Percentiles rank a stretch among this genome's conserved stretches.
Evolutionary conservation across 305 asterid species (phyloP).

Genomic region (Nicotiana rustica): DNA sequence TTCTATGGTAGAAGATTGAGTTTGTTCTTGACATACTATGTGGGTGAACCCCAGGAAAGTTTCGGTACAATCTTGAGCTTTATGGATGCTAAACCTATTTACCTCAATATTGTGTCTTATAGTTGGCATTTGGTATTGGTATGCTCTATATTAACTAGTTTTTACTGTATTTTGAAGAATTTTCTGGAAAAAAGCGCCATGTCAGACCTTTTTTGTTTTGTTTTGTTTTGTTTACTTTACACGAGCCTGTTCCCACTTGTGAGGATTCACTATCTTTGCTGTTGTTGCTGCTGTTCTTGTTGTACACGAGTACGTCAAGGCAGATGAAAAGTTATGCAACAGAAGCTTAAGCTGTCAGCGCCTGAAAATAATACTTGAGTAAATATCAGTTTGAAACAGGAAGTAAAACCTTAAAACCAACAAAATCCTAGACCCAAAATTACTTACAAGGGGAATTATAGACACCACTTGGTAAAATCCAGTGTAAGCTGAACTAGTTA

Average conservation of each 20-base stretch:
- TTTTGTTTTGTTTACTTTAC: background rate
- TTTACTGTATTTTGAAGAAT: background rate
- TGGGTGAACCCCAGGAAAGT: background rate
- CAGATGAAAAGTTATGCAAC: background rate
- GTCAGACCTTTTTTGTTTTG: background rate
- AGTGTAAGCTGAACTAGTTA: background rate
- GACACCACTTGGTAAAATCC: background rate
- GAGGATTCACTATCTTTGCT: no score
- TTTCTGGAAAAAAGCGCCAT: background rate
- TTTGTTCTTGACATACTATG: conserved; percentile 16
- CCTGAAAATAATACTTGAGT: background rate
- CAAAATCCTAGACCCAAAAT: background rate
- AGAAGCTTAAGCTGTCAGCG: background rate
- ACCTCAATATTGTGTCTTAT: background rate
- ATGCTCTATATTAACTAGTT: background rate
- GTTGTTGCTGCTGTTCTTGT: no score
- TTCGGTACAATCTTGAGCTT: background rate
- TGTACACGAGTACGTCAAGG: background rate
- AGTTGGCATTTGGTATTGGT: background rate
- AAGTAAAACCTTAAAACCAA: background rate
- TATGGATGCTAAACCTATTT: background rate
- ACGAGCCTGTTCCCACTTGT: background rate
- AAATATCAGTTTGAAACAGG: background rate
- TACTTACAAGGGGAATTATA: background rate
- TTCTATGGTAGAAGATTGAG: background rate